These are phyloP conservation scores for Catharanthus roseus DNA, from an alignment of 257 asterid species.

Conservation along the genomic window DNA sequence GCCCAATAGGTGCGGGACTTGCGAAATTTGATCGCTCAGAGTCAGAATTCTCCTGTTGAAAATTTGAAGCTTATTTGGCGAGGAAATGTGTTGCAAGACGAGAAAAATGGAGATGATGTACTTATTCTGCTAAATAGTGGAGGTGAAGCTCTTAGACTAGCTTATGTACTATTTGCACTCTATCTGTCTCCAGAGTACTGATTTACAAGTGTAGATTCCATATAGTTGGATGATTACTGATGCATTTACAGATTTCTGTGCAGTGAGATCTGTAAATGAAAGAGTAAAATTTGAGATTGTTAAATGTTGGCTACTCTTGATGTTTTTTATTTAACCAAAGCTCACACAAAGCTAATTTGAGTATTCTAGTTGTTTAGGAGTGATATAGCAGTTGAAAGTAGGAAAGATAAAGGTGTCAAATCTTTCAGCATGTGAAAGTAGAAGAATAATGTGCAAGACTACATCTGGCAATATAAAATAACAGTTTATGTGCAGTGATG, in stretches of 20 bases:
- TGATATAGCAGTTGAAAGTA: background rate
- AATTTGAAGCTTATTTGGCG: constrained; percentile 59
- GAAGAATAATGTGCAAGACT: background rate
- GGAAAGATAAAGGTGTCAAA: background rate
- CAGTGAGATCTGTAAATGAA: background rate
- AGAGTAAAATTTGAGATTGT: background rate
- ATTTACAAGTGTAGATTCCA: background rate
- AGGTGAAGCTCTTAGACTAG: constrained; percentile 37
- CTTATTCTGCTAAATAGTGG: constrained; percentile 46
- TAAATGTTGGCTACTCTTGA: constrained; percentile 2
- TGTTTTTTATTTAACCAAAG: background rate
- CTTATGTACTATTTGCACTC: constrained; percentile 16
- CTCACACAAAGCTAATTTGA: background rate
- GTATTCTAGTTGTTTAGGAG: background rate
- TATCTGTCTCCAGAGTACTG: constrained; percentile 10
- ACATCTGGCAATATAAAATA: background rate
- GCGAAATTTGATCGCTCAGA: constrained; percentile 63
- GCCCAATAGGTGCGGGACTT: constrained; percentile 61
- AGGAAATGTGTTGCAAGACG: constrained; percentile 69
- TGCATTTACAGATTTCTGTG: background rate
- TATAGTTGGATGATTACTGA: background rate
- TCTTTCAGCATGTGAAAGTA: background rate
- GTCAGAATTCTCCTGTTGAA: constrained; percentile 42
- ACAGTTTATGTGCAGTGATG: background rate
- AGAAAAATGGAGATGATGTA: constrained; percentile 41